phyloP scores from a whole-genome alignment of 208 protist species.

The Leishmania turanica region DNA sequence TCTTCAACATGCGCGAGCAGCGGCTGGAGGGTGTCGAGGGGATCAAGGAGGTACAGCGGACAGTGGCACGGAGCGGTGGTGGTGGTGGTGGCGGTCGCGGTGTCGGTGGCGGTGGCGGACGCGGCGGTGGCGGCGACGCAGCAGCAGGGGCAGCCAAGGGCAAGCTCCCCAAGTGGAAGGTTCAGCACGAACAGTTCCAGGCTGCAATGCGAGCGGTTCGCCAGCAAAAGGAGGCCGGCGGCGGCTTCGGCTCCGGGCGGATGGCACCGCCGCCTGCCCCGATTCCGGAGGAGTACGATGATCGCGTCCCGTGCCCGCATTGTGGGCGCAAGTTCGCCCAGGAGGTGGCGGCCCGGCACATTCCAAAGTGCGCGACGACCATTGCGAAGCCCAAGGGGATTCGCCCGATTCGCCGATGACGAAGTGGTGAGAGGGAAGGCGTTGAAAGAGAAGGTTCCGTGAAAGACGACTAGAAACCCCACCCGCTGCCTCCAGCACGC shows the following conservation, averaged over 20 bases:
- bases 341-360: conserved; percentile 83
- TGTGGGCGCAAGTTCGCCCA: conserved; percentile 90
- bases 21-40: conserved; percentile 79
- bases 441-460: not conserved
- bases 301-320: conserved; percentile 87
- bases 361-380: conserved; percentile 90
- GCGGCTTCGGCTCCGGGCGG: conserved; percentile 20
- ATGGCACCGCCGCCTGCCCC: conserved; percentile 40
- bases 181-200: conserved; percentile 91
- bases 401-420: conserved; percentile 55
- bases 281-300: conserved; percentile 61
- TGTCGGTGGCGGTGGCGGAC: conserved; percentile 8
- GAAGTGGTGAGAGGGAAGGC: not conserved
- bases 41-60: conserved; percentile 49
- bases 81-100: conserved; percentile 3
- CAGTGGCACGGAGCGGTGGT: conserved; percentile 1
- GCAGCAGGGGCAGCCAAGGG: conserved; percentile 27
- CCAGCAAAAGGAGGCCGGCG: conserved; percentile 31
- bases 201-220: conserved; percentile 83
- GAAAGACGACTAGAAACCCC: not conserved
- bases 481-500: not conserved
- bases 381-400: conserved; percentile 88
- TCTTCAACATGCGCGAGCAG: conserved; percentile 78
- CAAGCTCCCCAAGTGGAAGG: conserved; percentile 90
- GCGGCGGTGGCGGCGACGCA: conserved; percentile 9